Evolutionary conservation across 2,329 filamentous ascomycete genomes (phyloP).

Genomic region (Emergomyces orientalis): DNA sequence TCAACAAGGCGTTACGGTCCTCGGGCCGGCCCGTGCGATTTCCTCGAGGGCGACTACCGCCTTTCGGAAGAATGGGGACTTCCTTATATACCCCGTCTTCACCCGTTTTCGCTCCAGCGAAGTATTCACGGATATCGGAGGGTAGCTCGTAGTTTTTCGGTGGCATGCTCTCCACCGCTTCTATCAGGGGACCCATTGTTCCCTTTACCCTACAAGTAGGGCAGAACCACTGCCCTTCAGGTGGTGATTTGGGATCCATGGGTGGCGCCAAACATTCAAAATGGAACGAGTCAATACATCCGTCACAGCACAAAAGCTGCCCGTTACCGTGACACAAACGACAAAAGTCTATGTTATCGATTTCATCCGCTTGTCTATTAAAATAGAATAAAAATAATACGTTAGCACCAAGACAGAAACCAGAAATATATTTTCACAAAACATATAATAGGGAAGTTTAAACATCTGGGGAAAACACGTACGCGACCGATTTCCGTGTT

Average conservation of each 20-base stretch:
- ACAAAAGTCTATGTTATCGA: slow-evolving; percentile 83
- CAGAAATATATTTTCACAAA: background rate
- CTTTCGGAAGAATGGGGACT: slow-evolving; percentile 27
- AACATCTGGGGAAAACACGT: background rate
- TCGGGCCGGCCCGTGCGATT: background rate
- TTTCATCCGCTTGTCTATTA: slow-evolving; percentile 12
- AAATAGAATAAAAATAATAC: background rate
- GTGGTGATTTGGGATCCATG: slow-evolving; percentile 52
- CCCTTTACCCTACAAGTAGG: slow-evolving; percentile 49
- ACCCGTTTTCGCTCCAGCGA: slow-evolving; percentile 68
- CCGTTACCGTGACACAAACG: slow-evolving; percentile 75
- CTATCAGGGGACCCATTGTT: slow-evolving; percentile 56
- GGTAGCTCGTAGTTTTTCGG: slow-evolving; percentile 67
- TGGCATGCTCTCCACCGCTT: slow-evolving; percentile 57
- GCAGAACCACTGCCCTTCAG: slow-evolving; percentile 74
- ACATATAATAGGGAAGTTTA: background rate
- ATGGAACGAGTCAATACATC: slow-evolving; percentile 82
- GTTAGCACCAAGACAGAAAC: background rate
- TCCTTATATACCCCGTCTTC: slow-evolving; percentile 75
- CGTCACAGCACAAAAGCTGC: slow-evolving; percentile 85
- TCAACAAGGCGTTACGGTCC: slow-evolving; percentile 32
- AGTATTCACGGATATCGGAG: slow-evolving; percentile 59
- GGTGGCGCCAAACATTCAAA: slow-evolving; percentile 80
- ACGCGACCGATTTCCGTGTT: slow-evolving; percentile 4
- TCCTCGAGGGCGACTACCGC: slow-evolving; percentile 13